Evolutionary conservation across 768 basidiomycete species (phyloP).

Genomic region (Daedalea quercina): DNA sequence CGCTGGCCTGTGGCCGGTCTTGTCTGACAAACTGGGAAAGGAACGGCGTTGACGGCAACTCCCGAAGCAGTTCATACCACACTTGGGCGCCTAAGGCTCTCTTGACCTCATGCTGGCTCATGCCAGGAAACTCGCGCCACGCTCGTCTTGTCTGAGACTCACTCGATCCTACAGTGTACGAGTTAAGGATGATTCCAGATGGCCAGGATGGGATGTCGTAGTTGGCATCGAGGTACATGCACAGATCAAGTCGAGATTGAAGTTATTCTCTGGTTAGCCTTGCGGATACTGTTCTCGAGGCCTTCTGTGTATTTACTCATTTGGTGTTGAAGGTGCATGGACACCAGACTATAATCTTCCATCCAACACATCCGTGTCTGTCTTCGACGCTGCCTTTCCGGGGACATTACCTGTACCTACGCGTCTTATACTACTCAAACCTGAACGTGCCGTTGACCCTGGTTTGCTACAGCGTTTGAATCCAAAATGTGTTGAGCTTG

Average conservation of each 20-base stretch:
- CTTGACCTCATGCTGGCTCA: conserved; percentile 10
- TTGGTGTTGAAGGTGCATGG: conserved; percentile 26
- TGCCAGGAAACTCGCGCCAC: conserved; percentile 6
- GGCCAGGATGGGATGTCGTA: conserved; percentile 86
- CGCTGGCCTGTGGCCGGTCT: background rate
- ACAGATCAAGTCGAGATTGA: conserved; percentile 80
- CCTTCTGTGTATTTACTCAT: background rate
- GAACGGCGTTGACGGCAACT: background rate
- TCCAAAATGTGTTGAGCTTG: conserved; percentile 67
- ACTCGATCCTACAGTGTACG: conserved; percentile 7
- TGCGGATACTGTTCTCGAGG: background rate
- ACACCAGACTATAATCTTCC: conserved; percentile 40
- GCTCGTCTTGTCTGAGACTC: conserved; percentile 1
- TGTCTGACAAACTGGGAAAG: conserved; percentile 6
- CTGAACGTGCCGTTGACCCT: conserved; percentile 10
- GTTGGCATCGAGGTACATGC: conserved; percentile 96
- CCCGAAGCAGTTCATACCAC: background rate
- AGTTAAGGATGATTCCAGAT: conserved; percentile 30
- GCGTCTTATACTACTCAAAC: background rate
- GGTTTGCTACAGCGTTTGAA: conserved; percentile 44
- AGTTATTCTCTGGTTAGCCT: conserved; percentile 76
- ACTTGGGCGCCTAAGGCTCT: background rate
- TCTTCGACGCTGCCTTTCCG: conserved; percentile 87
- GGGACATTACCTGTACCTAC: conserved; percentile 81
- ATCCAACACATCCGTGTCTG: conserved; percentile 69